Conservation (phyloP, 2,329 filamentous ascomycete genomes). For the Stachybotrys elegans region DNA sequence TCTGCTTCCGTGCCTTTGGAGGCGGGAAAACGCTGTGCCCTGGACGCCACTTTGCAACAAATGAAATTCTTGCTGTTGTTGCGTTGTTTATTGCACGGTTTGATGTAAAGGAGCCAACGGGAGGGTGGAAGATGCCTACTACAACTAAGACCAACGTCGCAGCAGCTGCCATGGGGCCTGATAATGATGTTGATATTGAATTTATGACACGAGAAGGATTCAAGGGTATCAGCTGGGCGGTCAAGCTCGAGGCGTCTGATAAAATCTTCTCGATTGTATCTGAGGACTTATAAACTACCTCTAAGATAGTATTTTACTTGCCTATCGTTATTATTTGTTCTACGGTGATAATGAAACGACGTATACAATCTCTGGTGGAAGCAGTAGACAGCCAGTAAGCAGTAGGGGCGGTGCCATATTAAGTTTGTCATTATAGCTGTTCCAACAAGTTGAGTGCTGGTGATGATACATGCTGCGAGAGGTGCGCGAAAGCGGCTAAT, state of each 20-base stretch:
- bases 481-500: too few relatives aligned
- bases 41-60: slow-evolving; percentile 38
- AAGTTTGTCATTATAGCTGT: too few relatives aligned
- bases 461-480: too few relatives aligned
- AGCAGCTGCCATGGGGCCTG: slow-evolving; percentile 5
- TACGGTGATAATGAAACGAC: too few relatives aligned
- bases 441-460: too few relatives aligned
- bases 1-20: slow-evolving; percentile 38
- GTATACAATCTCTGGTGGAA: too few relatives aligned
- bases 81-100: slow-evolving; percentile 9
- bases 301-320: too few relatives aligned
- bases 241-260: slow-evolving; percentile 3
- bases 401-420: too few relatives aligned
- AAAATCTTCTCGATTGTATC: slow-evolving; percentile 6
- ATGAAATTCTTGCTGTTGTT: slow-evolving; percentile 28
- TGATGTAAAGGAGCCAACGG: slow-evolving; percentile 5
- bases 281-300: too few relatives aligned
- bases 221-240: slow-evolving; percentile 3
- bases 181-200: slow-evolving; percentile 2
- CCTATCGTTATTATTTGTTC: too few relatives aligned
- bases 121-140: slow-evolving; percentile 5
- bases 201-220: slow-evolving; percentile 3
- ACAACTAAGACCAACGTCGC: slow-evolving; percentile 2
- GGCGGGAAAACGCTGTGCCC: slow-evolving; percentile 41
- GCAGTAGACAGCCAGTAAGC: too few relatives aligned